Base-by-base conservation (phyloP, 192 early-diverging fungal species). In the Linnemannia zychae region DNA sequence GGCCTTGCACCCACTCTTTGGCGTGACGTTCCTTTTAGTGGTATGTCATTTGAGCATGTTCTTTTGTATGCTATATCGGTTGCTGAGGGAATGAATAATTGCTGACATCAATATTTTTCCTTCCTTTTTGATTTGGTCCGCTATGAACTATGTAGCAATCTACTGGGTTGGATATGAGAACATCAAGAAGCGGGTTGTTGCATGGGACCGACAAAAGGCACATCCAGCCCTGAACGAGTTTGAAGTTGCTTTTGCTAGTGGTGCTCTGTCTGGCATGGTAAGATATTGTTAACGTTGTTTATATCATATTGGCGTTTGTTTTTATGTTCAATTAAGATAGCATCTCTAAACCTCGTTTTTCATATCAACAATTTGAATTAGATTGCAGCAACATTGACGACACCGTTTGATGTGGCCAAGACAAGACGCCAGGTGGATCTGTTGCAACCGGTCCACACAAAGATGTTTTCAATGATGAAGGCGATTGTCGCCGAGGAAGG, bases 381-480 rank as follows among this genome's bases (percentile, higher is more conserved):
- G 93, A 63, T 95, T 78, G 96, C 98, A 13, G 97, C 98, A 9
- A 88, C 92, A 2, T 31, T 96, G 31, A 99, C 98, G 7, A 97
- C 94, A 5, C 98, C 98, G 24, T 98, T 99, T 90, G 98, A 99
- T 90, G 96, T 99, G 7, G 95, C 96, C 75, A 99, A 99, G 79
- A 98, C 98, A 0, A 87, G 94, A 37, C 92, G 96, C 37, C 98
- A 99, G 85, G 93, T 97, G 16, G 83, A 85, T 72, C 60, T 85
- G 31, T 38, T 49, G 15, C 83, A 85, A 67, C 83, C 83, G 18
- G 76, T 78, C 0, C 77, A 86, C 28, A 87, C 71, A 67, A 75
- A 71, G 15, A 90, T 88, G 74, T 17, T 79, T 2, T 48, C 66
- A n/a, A 72, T 91, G 22, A 87, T 93, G 57, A 67, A 73, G 46